These are phyloP conservation scores for Colletotrichum sp. DNA, from an alignment of 2,329 filamentous ascomycete species.

Conservation along the genomic window DNA sequence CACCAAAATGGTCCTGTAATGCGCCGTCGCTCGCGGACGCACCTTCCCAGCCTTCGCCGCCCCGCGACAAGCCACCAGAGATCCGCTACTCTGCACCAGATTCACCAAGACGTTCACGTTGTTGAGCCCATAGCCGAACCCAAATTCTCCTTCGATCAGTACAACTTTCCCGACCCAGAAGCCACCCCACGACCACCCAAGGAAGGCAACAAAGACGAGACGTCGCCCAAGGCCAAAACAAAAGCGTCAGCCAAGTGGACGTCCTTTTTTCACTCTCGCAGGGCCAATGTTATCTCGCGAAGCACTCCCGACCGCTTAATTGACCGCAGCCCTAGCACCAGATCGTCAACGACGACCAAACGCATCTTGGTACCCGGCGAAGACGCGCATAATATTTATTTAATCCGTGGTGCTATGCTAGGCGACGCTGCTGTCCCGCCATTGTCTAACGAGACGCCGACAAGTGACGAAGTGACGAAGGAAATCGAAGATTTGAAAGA, in stretches of 20 bases:
- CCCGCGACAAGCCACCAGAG: constrained; percentile 83
- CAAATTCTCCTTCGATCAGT: constrained; percentile 22
- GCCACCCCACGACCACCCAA: not conserved
- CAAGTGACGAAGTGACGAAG: not conserved
- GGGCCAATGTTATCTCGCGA: constrained; percentile 31
- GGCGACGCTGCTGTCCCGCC: not conserved
- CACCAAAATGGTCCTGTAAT: constrained; percentile 47
- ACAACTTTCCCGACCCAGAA: not conserved
- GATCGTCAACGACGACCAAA: constrained; percentile 24
- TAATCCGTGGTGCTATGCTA: constrained; percentile 20
- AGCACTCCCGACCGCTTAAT: constrained; percentile 27
- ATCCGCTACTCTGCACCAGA: constrained; percentile 70
- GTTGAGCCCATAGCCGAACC: constrained; percentile 10
- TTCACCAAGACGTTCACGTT: constrained; percentile 35
- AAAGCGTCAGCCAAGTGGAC: constrained; percentile 45
- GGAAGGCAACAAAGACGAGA: not conserved
- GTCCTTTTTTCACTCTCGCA: constrained; percentile 61
- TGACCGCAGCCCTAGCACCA: constrained; percentile 30
- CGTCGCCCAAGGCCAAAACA: not conserved
- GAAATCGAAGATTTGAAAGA: not conserved
- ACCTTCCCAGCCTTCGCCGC: constrained; percentile 70
- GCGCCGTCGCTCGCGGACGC: constrained; percentile 59
- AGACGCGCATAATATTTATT: constrained; percentile 28
- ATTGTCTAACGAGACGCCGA: not conserved
- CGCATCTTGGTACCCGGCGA: constrained; percentile 32